These are phyloP conservation scores for Schwanniomyces polymorphus DNA, from an alignment of 805 yeast genomes.

Conservation along the genomic window DNA sequence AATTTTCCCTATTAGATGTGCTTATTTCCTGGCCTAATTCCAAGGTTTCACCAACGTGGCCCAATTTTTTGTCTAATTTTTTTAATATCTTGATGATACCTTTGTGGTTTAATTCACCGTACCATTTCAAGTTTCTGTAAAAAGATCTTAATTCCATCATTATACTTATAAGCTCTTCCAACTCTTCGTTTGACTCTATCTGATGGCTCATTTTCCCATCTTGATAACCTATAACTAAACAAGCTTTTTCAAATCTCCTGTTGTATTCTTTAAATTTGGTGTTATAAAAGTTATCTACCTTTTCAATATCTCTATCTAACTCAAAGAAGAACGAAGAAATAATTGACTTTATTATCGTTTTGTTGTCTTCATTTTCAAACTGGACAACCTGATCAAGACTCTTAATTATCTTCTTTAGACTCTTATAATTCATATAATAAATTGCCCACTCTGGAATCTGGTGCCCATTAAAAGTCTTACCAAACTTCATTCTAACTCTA, in stretches of 20 bases:
- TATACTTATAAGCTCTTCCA: constrained; percentile 47
- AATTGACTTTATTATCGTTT: constrained; percentile 39
- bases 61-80: constrained; percentile 79
- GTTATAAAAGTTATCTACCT: constrained; percentile 77
- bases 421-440: constrained; percentile 82
- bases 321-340: constrained; percentile 71
- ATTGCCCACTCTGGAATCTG: constrained; percentile 94
- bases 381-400: constrained; percentile 49
- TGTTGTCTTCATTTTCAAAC: constrained; percentile 24
- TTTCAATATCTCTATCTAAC: constrained; percentile 78
- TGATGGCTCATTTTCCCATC: constrained; percentile 23
- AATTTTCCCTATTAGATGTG: constrained; percentile 35
- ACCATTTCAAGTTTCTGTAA: constrained; percentile 87
- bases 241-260: constrained; percentile 56
- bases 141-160: constrained; percentile 73
- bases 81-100: constrained; percentile 88
- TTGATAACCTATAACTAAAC: constrained; percentile 32
- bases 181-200: constrained; percentile 38
- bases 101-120: constrained; percentile 85
- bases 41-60: constrained; percentile 20
- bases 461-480: constrained; percentile 74
- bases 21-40: constrained; percentile 21
- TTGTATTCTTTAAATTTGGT: constrained; percentile 72
- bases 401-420: constrained; percentile 77
- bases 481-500: constrained; percentile 62